phyloP scores from a whole-genome alignment of 2,329 filamentous ascomycete genomes.

The Fusarium stilboides region DNA sequence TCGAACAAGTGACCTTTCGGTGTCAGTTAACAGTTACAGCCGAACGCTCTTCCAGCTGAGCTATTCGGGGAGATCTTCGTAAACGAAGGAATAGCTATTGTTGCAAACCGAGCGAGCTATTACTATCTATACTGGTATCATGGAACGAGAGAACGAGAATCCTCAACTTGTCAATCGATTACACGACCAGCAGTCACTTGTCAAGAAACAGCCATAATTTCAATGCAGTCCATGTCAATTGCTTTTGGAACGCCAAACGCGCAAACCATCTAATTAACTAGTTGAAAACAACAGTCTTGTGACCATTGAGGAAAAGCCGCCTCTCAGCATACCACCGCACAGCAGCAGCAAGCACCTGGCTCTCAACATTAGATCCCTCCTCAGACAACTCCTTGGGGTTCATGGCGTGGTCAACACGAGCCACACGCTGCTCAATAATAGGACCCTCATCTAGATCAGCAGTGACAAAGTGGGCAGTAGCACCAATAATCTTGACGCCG shows the following conservation, averaged over 20 bases:
- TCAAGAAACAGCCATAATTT: too few species aligned
- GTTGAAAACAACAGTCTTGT: conserved; percentile 84
- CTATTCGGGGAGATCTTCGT: conserved; percentile 42
- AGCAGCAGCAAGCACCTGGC: conserved; percentile 83
- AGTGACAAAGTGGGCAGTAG: conserved; percentile 89
- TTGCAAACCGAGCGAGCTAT: background rate
- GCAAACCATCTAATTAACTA: conserved; percentile 18
- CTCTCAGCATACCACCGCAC: conserved; percentile 89
- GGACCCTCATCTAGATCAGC: conserved; percentile 88
- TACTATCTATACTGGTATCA: background rate
- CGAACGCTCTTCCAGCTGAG: conserved; percentile 51
- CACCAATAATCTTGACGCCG: conserved; percentile 90
- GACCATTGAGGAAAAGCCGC: conserved; percentile 82
- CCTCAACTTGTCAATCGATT: too few species aligned
- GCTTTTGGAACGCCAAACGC: conserved; percentile 8
- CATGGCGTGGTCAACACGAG: conserved; percentile 83
- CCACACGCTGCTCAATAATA: conserved; percentile 88
- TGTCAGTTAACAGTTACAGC: conserved; percentile 42
- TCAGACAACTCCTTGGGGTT: conserved; percentile 82
- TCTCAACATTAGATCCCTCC: conserved; percentile 88
- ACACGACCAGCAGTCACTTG: too few species aligned
- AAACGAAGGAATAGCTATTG: conserved; percentile 13
- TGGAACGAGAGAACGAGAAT: background rate
- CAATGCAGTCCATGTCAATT: conserved; percentile 8
- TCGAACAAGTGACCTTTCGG: conserved; percentile 50